phyloP scores from a whole-genome alignment of 2,329 filamentous ascomycete species.

The Tolypocladium ovalisporum region DNA sequence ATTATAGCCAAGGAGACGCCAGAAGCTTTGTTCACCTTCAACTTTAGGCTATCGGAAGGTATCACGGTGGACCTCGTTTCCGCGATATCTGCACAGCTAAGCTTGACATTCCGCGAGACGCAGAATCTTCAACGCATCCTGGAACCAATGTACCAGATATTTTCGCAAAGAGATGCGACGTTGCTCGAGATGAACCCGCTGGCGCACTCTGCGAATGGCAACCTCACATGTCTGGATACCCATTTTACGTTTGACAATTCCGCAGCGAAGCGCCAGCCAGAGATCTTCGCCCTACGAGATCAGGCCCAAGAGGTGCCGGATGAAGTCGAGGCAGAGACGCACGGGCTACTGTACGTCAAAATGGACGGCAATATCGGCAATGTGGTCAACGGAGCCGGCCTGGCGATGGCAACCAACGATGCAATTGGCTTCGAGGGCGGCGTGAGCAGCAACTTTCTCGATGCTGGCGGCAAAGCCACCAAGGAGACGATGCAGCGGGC shows the following conservation, averaged over 20 bases:
- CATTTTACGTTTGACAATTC: slow-evolving; percentile 38
- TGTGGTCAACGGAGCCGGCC: slow-evolving; percentile 77
- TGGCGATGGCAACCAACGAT: slow-evolving; percentile 88
- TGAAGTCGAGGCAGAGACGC: slow-evolving; percentile 31
- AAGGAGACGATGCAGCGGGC: slow-evolving; percentile 67
- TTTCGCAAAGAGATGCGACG: slow-evolving; percentile 34
- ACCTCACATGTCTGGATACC: slow-evolving; percentile 22
- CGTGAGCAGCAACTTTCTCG: slow-evolving; percentile 70
- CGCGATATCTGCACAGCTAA: slow-evolving; percentile 5
- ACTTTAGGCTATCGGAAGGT: slow-evolving; percentile 14
- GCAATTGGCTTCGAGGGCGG: slow-evolving; percentile 60
- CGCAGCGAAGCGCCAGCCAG: slow-evolving; percentile 27
- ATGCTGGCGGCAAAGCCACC: slow-evolving; percentile 83
- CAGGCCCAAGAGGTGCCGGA: slow-evolving; percentile 18
- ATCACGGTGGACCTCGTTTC: slow-evolving; percentile 13
- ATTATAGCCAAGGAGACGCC: slow-evolving; percentile 4
- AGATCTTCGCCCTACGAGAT: slow-evolving; percentile 26
- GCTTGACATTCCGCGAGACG: background rate
- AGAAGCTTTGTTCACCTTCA: slow-evolving; percentile 7
- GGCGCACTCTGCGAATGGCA: slow-evolving; percentile 13
- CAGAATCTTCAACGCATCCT: slow-evolving; percentile 11
- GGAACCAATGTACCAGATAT: slow-evolving; percentile 21
- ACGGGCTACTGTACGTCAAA: slow-evolving; percentile 72
- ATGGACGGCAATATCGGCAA: slow-evolving; percentile 58
- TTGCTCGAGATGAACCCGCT: slow-evolving; percentile 31